Conservation (phyloP, 1,284 basidiomycete species). For the Bondarzewia mesenterica region DNA sequence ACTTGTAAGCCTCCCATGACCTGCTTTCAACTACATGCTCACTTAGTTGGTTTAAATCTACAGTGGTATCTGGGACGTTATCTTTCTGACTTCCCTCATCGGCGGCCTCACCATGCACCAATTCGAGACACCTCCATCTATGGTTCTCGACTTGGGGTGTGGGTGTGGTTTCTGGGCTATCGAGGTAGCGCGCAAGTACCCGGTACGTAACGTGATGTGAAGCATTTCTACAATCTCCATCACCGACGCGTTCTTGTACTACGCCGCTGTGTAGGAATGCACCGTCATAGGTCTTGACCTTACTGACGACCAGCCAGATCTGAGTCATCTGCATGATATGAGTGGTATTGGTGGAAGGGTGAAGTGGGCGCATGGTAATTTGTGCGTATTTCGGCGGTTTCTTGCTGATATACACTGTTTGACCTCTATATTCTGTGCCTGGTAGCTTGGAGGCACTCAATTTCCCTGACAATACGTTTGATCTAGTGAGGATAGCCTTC, state of each 20-base stretch:
- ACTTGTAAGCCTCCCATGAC: conserved; percentile 6
- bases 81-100: conserved; percentile 45
- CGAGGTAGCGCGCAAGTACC: conserved; percentile 57
- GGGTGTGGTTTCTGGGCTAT: conserved; percentile 73
- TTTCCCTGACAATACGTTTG: conserved; percentile 8
- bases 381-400: conserved; percentile 6
- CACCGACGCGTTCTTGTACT: neutral
- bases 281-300: conserved; percentile 56
- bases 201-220: conserved; percentile 31
- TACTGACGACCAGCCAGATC: conserved; percentile 45
- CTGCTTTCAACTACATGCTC: neutral
- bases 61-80: conserved; percentile 64
- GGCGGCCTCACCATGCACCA: conserved; percentile 44
- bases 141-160: conserved; percentile 70
- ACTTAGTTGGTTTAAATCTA: neutral
- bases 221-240: too few relatives aligned
- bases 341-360: conserved; percentile 39
- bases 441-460: conserved; percentile 3
- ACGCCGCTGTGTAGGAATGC: conserved; percentile 30
- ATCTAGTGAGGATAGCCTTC: conserved; percentile 11
- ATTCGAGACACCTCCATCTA: conserved; percentile 40
- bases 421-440: neutral
- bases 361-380: conserved; percentile 57
- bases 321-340: conserved; percentile 27
- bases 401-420: neutral